A percentile compares a stretch with the other conserved stretches of the same genome.
These are phyloP conservation scores for Solanum sitiens DNA, from an alignment of 257 asterid genomes.

Conservation along the genomic window DNA sequence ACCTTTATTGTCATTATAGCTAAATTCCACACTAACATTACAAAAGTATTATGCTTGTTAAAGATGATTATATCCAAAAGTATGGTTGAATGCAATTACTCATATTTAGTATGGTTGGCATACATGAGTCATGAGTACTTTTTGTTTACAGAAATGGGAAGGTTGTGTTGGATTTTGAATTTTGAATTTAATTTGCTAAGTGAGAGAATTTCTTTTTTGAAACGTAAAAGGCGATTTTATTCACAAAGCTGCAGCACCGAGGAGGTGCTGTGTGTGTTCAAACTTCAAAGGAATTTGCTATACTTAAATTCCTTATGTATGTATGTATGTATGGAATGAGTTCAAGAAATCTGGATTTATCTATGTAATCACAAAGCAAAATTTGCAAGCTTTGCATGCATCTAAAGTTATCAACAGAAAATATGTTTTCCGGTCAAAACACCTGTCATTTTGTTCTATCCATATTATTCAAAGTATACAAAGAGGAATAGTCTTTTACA, in stretches of 20 bases:
- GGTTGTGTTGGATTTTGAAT: neutral
- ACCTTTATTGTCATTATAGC: neutral
- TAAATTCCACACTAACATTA: neutral
- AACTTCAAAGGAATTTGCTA: neutral
- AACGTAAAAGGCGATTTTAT: neutral
- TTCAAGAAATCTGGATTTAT: neutral
- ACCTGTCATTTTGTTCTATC: neutral
- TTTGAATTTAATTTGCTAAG: neutral
- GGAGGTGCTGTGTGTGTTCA: neutral
- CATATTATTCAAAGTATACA: neutral
- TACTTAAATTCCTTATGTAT: neutral
- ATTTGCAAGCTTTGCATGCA: neutral
- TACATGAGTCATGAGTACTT: neutral
- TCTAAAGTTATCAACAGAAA: neutral
- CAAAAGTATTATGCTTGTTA: neutral
- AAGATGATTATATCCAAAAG: neutral
- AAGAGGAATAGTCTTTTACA: neutral
- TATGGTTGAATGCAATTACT: neutral
- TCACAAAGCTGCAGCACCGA: neutral
- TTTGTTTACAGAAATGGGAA: neutral
- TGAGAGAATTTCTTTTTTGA: neutral
- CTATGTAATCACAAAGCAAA: neutral
- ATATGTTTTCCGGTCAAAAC: neutral
- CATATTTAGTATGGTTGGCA: neutral
- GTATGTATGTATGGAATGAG: neutral